Evolutionary conservation across 1,284 basidiomycete genomes (phyloP).

Genomic region (Moesziomyces sp.): DNA sequence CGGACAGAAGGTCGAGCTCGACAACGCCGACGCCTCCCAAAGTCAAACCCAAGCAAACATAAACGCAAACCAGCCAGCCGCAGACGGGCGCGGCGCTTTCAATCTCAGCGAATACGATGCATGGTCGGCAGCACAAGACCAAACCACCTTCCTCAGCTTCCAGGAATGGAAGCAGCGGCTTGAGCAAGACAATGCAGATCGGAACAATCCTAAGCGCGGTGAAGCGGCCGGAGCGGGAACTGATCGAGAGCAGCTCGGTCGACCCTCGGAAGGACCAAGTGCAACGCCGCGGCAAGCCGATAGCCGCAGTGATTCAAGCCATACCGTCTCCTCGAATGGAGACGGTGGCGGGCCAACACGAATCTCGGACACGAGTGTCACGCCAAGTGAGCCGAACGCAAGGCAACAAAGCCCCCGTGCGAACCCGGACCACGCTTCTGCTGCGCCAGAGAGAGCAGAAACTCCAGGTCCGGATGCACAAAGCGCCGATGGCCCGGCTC

Average conservation of each 20-base stretch:
- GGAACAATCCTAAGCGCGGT: not conserved
- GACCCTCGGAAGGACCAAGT: not conserved
- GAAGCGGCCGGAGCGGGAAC: not conserved
- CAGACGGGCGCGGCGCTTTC: not conserved
- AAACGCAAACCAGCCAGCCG: not conserved
- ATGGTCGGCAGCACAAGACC: conserved; percentile 47
- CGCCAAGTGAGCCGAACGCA: too few species aligned
- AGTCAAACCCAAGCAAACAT: not conserved
- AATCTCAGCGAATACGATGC: conserved; percentile 38
- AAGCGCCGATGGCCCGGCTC: not conserved
- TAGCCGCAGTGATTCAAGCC: not conserved
- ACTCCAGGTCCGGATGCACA: not conserved
- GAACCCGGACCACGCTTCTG: not conserved
- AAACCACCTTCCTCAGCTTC: conserved; percentile 40
- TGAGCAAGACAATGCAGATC: conserved; percentile 7
- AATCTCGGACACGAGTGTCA: not conserved
- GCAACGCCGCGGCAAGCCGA: conserved; percentile 1
- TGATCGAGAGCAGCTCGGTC: not conserved
- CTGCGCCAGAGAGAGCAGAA: not conserved
- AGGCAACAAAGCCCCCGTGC: not conserved
- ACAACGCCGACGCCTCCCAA: not conserved
- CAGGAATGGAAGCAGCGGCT: conserved; percentile 45
- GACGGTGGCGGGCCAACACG: not conserved
- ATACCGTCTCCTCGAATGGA: not conserved
- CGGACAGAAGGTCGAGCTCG: not conserved